phyloP scores from a whole-genome alignment of 2,329 filamentous ascomycete genomes.

The Emmonsia crescens region DNA sequence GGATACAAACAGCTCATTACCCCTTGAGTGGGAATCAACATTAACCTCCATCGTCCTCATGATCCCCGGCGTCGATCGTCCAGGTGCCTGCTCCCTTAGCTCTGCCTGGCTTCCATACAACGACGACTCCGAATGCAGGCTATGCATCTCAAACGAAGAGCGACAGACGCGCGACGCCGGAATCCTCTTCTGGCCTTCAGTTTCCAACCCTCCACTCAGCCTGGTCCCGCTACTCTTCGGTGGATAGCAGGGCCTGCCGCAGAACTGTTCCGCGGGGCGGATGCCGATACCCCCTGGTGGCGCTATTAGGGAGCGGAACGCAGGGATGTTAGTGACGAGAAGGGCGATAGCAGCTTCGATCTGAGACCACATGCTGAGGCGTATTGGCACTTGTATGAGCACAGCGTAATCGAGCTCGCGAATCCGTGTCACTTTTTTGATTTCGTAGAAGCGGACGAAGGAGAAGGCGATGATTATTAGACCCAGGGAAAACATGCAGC shows the following conservation, averaged over 20 bases:
- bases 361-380: neutral
- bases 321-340: constrained; percentile 5
- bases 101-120: neutral
- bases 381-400: neutral
- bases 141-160: constrained; percentile 2
- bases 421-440: constrained; percentile 6
- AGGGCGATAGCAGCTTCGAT: constrained; percentile 1
- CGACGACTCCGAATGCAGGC: neutral
- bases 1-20: neutral
- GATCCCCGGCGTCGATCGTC: neutral
- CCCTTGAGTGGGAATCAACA: neutral
- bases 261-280: neutral
- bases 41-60: constrained; percentile 1
- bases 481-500: constrained; percentile 20
- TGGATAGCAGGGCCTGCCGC: neutral
- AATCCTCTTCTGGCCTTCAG: neutral
- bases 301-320: constrained; percentile 3
- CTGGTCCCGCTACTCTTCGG: neutral
- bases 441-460: constrained; percentile 20
- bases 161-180: neutral
- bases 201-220: neutral
- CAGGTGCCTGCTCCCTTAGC: neutral
- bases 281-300: neutral
- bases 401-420: neutral
- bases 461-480: constrained; percentile 18